Percentiles rank a stretch among this genome's conserved stretches.
These are phyloP conservation scores for Smittium mucronatum DNA, from an alignment of 371 early-diverging fungal genomes.

Conservation along the genomic window DNA sequence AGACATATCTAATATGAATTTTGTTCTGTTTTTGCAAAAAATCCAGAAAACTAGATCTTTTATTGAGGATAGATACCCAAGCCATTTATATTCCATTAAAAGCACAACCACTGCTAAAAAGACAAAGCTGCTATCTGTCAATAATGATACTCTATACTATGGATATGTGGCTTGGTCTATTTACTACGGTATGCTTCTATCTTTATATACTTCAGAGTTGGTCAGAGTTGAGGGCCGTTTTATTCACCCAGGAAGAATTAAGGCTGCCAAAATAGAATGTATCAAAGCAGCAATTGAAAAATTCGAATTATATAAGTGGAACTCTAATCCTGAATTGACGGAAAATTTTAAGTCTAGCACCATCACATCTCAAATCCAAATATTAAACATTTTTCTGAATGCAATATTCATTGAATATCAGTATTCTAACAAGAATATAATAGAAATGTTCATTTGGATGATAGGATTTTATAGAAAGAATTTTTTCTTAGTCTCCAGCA, in stretches of 20 bases:
- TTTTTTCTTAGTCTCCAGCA: not conserved
- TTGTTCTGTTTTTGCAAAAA: not conserved
- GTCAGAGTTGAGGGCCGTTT: not conserved
- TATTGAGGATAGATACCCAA: not conserved
- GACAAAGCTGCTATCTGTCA: not conserved
- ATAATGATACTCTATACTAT: not conserved
- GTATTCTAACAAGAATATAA: not conserved
- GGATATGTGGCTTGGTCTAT: not conserved
- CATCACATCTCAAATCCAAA: not conserved
- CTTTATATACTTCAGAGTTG: not conserved
- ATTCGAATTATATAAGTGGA: not conserved
- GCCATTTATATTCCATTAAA: not conserved
- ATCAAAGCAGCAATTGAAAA: not conserved
- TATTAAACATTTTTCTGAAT: not conserved
- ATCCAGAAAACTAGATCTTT: not conserved
- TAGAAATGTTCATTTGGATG: not conserved
- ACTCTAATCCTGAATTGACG: not conserved
- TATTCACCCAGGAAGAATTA: constrained; percentile 2
- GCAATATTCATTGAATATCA: not conserved
- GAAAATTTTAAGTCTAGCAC: not conserved
- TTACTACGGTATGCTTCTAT: not conserved
- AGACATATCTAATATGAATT: not conserved
- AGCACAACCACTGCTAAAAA: not conserved
- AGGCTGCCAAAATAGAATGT: not conserved
- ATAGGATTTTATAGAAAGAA: not conserved